phyloP scores from a whole-genome alignment of 1,284 basidiomycete genomes.

The Ustilago xerochloae region DNA sequence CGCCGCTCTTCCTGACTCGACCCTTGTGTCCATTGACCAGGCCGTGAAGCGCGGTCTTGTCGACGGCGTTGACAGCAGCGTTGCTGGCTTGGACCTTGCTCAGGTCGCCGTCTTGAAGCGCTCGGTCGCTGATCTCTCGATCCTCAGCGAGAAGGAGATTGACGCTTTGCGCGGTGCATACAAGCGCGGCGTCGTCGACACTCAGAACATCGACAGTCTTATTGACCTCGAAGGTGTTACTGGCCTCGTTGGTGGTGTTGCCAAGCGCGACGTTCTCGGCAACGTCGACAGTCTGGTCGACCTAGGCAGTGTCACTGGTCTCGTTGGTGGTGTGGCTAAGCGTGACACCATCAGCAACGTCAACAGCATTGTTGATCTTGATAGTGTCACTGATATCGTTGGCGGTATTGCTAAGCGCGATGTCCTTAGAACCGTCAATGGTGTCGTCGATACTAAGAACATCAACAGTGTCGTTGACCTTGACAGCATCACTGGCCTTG shows the following conservation, averaged over 20 bases:
- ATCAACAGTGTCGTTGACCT: background rate
- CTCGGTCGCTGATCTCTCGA: conserved; percentile 13
- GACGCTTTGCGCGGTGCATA: conserved; percentile 1
- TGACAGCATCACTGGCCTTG: background rate
- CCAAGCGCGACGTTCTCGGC: conserved; percentile 1
- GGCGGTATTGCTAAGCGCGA: background rate
- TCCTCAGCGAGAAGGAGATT: conserved; percentile 4
- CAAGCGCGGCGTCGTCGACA: conserved; percentile 16
- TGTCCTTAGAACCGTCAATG: background rate
- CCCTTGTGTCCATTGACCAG: conserved; percentile 6
- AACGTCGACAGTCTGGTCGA: background rate
- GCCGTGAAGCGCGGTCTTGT: conserved; percentile 5
- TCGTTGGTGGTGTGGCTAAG: background rate
- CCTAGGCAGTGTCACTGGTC: background rate
- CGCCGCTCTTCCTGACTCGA: conserved; percentile 15
- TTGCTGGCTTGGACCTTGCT: conserved; percentile 4
- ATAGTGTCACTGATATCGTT: background rate
- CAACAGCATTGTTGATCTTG: background rate
- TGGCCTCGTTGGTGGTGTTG: background rate
- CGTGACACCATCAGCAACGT: background rate
- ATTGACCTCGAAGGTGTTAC: background rate
- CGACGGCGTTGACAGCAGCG: background rate
- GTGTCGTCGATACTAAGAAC: background rate
- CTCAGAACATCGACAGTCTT: too few species aligned
- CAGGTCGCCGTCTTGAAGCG: conserved; percentile 14